Evolutionary conservation across 768 basidiomycete species (phyloP), one percentile per base, ranked within the genome.

Genomic region (Cyclocybe cylindracea): DNA sequence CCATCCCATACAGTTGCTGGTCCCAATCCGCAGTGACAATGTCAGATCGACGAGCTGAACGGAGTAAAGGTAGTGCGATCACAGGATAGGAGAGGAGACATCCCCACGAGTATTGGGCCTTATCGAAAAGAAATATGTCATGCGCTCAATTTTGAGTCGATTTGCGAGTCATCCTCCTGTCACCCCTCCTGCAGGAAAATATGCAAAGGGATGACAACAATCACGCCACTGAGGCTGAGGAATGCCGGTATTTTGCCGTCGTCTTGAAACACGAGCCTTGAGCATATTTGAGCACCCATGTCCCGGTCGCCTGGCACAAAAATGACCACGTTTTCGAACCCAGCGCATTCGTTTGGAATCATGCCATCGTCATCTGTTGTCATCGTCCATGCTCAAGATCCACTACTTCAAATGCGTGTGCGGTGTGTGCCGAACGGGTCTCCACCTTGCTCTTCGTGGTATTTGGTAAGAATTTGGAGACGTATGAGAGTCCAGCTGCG

Each of bases 401-500:
- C 46, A 57, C 43, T 39, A 50, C 44, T 29, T 56, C 55, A 8
- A 55, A 40, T 44, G 61, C 38, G 33, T 47, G 44, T 10, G 53
- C 47, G 52, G 50, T 14, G 35, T 53, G 50, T 43, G 52, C 51
- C 24, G 55, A 29, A 35, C 54, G 46, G 39, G 42, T 40, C 44
- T 54, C 50, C 16, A 43, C 16, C 55, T 55, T 61, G 33, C 53
- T 45, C 50, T 50, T 60, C 39, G 24, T 5, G 24, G 24, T 24
- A 24, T 24, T 24, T 24, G 63, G 64, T 56, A 74, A 64, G 19
- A 76, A 51, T 50, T 63, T 69, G 35, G 72, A 68, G 33, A 70
- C 58, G 47, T 74, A 80, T 18, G 79, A 75, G 39, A 89, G 64
- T 13, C 84, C 77, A 50, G 74, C 73, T 29, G 85, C 88, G 1